These are phyloP conservation scores for Kuraishia floccosa DNA, from an alignment of 805 yeast genomes.

Conservation along the genomic window DNA sequence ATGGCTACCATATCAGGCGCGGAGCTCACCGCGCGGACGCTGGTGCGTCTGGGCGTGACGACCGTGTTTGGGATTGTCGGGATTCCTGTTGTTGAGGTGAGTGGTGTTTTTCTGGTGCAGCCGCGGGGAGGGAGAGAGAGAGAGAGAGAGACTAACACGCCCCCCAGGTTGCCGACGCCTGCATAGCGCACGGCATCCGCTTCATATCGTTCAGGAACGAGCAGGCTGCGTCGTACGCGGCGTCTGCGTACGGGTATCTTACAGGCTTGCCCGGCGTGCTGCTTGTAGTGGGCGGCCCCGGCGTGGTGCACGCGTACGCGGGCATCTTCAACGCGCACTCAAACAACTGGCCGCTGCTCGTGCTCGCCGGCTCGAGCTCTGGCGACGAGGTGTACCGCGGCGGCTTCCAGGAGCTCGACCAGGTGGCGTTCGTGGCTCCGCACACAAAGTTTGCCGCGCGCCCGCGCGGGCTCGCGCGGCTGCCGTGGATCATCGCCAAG, in stretches of 20 bases:
- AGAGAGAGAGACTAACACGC: background rate
- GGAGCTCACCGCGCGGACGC: conserved; percentile 31
- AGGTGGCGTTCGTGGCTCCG: conserved; percentile 33
- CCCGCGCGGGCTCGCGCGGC: conserved; percentile 14
- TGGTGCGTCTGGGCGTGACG: conserved; percentile 38
- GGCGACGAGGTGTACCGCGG: conserved; percentile 39
- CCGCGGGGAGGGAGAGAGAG: background rate
- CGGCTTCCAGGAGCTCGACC: conserved; percentile 66
- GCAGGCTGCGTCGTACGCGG: conserved; percentile 69
- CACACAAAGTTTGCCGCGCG: conserved; percentile 39
- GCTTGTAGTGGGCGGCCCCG: conserved; percentile 70
- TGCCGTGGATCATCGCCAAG: conserved; percentile 29
- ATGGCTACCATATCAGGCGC: too few species aligned
- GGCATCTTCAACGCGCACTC: conserved; percentile 53
- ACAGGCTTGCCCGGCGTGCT: conserved; percentile 57
- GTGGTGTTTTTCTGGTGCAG: conserved; percentile 3
- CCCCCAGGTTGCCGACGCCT: conserved; percentile 40
- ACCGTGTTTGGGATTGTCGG: conserved; percentile 65
- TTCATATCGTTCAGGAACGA: conserved; percentile 60
- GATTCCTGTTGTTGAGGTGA: conserved; percentile 57
- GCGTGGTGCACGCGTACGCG: conserved; percentile 54
- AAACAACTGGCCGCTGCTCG: conserved; percentile 56
- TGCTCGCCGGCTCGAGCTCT: conserved; percentile 53
- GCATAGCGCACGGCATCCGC: conserved; percentile 38
- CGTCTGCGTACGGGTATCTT: conserved; percentile 57